phyloP scores from a whole-genome alignment of 2,329 filamentous ascomycete species.

The Pezicula carpinea region DNA sequence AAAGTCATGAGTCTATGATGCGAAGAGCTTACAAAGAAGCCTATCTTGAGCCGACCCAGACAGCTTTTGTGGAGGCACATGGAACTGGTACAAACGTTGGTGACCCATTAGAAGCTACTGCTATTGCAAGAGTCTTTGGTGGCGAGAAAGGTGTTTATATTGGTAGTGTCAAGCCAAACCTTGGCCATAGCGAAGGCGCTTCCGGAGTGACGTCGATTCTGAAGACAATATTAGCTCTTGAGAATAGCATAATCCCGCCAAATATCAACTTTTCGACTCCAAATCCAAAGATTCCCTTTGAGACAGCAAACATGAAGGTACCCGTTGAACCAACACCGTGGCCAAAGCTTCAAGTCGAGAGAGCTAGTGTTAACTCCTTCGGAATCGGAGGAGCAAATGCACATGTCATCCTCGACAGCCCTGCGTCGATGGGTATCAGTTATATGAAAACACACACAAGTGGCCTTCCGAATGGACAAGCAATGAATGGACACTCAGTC shows the following conservation, averaged over 20 bases:
- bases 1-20: constrained; percentile 32
- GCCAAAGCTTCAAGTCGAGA: constrained; percentile 3
- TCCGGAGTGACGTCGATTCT: constrained; percentile 1
- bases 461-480: constrained; percentile 1
- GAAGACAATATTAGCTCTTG: constrained; percentile 4
- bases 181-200: constrained; percentile 16
- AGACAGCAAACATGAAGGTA: constrained; percentile 4
- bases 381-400: constrained; percentile 17
- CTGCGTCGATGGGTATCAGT: neutral
- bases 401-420: constrained; percentile 16
- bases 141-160: constrained; percentile 3
- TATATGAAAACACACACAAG: neutral
- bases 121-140: constrained; percentile 3
- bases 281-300: constrained; percentile 21
- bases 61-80: constrained; percentile 14
- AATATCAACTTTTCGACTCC: neutral
- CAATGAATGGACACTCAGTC: neutral
- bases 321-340: neutral
- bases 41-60: constrained; percentile 6
- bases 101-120: constrained; percentile 14
- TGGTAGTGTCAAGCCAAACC: constrained; percentile 14
- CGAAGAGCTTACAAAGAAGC: constrained; percentile 9
- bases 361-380: constrained; percentile 11
- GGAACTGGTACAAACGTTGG: constrained; percentile 17
- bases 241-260: constrained; percentile 29